Percentiles rank a stretch among this genome's conserved stretches.
These are phyloP conservation scores for Solanum piurae DNA, from an alignment of 257 asterid genomes.

Conservation along the genomic window DNA sequence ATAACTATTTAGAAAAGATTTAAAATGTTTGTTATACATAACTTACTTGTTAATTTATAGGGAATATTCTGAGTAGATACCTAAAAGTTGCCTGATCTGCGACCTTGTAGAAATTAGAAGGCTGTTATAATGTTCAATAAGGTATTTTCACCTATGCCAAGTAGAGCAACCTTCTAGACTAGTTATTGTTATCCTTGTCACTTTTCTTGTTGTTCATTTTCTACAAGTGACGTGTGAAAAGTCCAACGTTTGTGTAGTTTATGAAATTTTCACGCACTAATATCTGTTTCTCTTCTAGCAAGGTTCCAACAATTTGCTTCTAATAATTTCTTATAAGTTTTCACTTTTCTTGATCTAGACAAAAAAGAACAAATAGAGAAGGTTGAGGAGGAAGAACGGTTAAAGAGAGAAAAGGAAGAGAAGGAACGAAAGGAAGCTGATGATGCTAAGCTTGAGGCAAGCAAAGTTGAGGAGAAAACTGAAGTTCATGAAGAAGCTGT, in stretches of 20 bases:
- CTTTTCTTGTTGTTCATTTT: background rate
- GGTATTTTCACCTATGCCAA: background rate
- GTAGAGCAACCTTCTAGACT: background rate
- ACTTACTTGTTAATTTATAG: background rate
- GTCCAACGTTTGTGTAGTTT: background rate
- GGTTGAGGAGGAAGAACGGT: constrained; percentile 86
- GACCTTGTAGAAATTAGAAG: background rate
- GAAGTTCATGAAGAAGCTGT: constrained; percentile 27
- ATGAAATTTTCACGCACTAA: background rate
- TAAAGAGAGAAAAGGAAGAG: constrained; percentile 76
- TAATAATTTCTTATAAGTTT: background rate
- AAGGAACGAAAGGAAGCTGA: constrained; percentile 52
- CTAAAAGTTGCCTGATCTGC: background rate
- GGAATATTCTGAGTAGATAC: background rate
- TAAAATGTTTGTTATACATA: background rate
- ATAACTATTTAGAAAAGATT: background rate
- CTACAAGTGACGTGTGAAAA: background rate
- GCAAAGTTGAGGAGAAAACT: constrained; percentile 19
- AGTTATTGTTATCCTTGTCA: background rate
- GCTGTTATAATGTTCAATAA: background rate
- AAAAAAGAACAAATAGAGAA: constrained; percentile 82
- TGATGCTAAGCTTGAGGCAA: constrained; percentile 35
- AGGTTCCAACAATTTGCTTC: background rate
- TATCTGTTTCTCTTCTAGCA: background rate
- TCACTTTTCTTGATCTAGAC: constrained; percentile 27